Conservation (phyloP, 2,329 filamentous ascomycete species). For the Cladobotryum mycophilum region DNA sequence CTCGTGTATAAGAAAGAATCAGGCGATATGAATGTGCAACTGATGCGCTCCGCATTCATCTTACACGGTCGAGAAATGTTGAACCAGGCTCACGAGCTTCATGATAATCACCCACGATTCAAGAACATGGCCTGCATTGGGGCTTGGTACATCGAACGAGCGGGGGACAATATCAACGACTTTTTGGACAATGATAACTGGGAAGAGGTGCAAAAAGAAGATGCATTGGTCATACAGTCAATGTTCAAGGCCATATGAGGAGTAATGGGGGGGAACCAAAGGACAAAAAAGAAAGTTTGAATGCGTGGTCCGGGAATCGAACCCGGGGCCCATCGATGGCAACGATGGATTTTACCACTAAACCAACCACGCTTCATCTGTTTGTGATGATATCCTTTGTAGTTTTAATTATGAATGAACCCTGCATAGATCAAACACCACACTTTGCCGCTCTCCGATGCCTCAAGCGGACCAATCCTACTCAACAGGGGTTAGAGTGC, state of each 20-base stretch:
- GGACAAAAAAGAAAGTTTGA: conserved; percentile 1
- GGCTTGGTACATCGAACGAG: conserved; percentile 16
- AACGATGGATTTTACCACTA: conserved; percentile 21
- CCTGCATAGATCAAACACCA: no score
- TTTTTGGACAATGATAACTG: conserved; percentile 13
- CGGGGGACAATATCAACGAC: conserved; percentile 11
- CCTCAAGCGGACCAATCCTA: no score
- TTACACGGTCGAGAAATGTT: conserved; percentile 15
- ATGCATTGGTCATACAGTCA: conserved; percentile 5
- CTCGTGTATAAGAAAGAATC: conserved; percentile 2
- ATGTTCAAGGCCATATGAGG: neutral
- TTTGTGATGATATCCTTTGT: neutral
- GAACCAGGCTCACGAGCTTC: conserved; percentile 13
- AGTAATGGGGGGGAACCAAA: neutral
- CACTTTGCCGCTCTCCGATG: no score
- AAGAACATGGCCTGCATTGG: conserved; percentile 12
- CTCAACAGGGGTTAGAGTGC: no score
- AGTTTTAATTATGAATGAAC: no score
- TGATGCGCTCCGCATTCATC: conserved; percentile 14
- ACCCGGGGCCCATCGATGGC: conserved; percentile 18
- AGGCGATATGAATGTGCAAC: conserved; percentile 7
- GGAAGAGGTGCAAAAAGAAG: conserved; percentile 9
- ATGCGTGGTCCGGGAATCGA: conserved; percentile 20
- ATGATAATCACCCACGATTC: conserved; percentile 1
- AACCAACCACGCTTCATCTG: conserved; percentile 16